phyloP scores from a whole-genome alignment of 2,329 filamentous ascomycete species.

The Microdochium paspali region DNA sequence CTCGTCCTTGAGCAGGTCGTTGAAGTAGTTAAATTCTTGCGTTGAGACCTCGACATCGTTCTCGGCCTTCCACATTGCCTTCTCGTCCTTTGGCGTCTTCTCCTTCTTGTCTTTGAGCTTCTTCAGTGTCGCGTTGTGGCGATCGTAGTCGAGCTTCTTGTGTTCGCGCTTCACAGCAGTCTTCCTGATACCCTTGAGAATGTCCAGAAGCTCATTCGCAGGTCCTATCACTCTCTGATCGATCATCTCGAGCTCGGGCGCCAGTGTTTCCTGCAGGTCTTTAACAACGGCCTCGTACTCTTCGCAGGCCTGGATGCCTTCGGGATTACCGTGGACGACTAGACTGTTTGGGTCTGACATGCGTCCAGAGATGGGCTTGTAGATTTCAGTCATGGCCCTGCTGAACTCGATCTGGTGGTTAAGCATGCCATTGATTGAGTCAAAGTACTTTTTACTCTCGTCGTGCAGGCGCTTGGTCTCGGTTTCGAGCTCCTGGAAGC shows the following conservation, averaged over 20 bases:
- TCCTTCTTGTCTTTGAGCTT: conserved; percentile 98
- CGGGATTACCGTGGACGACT: conserved; percentile 75
- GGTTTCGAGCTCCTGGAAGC: conserved; percentile 86
- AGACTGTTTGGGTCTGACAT: conserved; percentile 86
- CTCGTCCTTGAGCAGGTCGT: conserved; percentile 93
- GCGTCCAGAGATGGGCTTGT: conserved; percentile 95
- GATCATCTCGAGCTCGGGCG: conserved; percentile 96
- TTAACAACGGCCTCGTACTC: conserved; percentile 89
- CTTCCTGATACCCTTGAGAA: conserved; percentile 94
- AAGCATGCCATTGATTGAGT: conserved; percentile 97
- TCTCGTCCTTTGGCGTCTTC: conserved; percentile 91
- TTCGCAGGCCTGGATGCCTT: conserved; percentile 90
- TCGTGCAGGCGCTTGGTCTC: conserved; percentile 94
- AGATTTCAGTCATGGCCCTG: conserved; percentile 89
- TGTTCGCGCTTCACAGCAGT: conserved; percentile 83
- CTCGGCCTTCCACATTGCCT: conserved; percentile 92
- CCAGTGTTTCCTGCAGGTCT: conserved; percentile 79
- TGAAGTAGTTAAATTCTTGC: conserved; percentile 96
- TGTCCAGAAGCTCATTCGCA: conserved; percentile 84
- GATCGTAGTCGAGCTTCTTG: conserved; percentile 95
- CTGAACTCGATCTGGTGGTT: conserved; percentile 97
- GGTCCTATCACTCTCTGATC: conserved; percentile 84
- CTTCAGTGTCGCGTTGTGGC: conserved; percentile 73
- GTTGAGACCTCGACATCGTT: conserved; percentile 84
- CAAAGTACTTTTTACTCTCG: conserved; percentile 94